Evolutionary conservation across 2,329 filamentous ascomycete genomes (phyloP).

Genomic region (Onygena corvina): DNA sequence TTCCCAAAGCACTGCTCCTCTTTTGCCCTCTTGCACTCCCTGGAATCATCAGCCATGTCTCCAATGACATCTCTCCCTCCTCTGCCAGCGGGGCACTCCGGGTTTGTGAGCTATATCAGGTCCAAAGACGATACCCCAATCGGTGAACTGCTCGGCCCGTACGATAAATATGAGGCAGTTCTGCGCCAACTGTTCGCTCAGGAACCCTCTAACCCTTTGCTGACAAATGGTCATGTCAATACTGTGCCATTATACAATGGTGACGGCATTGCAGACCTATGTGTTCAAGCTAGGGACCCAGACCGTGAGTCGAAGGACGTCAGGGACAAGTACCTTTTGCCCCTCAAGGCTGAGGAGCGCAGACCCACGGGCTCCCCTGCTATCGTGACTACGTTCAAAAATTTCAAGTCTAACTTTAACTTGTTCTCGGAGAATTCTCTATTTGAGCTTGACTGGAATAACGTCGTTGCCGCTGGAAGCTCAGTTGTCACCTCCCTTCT

Average conservation of each 20-base stretch:
- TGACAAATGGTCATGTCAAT: slow-evolving; percentile 20
- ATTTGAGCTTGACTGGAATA: slow-evolving; percentile 65
- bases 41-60: neutral
- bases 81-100: neutral
- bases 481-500: slow-evolving; percentile 68
- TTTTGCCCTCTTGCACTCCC: neutral
- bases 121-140: neutral
- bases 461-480: slow-evolving; percentile 69
- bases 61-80: neutral
- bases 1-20: too few species aligned
- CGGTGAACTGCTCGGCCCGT: slow-evolving; percentile 17
- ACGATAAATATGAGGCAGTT: slow-evolving; percentile 22
- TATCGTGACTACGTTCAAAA: slow-evolving; percentile 52
- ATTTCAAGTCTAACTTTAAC: slow-evolving; percentile 68
- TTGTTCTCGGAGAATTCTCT: slow-evolving; percentile 71
- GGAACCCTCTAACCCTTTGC: slow-evolving; percentile 18
- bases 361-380: slow-evolving; percentile 51
- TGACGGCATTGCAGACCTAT: slow-evolving; percentile 11
- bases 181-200: slow-evolving; percentile 26
- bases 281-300: slow-evolving; percentile 19
- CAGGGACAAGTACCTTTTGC: slow-evolving; percentile 21
- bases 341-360: slow-evolving; percentile 39
- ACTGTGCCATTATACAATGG: slow-evolving; percentile 21
- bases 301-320: slow-evolving; percentile 16
- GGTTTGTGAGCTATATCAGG: neutral